Evolutionary conservation across 495 filamentous ascomycete species (phyloP), one percentile per base, ranked within the genome.

Genomic region (Penicillium silybi): DNA sequence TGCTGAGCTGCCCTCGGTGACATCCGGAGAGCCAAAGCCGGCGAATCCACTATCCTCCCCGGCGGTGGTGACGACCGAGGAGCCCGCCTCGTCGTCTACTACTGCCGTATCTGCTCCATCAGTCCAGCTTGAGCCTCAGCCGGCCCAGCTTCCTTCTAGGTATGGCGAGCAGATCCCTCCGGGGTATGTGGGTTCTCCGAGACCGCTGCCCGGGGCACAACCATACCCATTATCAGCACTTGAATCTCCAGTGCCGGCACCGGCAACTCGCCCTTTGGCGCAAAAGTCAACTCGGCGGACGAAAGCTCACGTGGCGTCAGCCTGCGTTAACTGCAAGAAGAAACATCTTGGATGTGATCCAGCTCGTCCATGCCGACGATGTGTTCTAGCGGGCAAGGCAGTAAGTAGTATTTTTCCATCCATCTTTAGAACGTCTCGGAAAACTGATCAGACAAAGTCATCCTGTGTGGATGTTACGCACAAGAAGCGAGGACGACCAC

Each of bases 271-370:
- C 23, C 57, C 69, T 40, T 56, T 75, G 38, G 68, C 74, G 38
- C 74, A 77, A 42, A 89, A 86, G 56, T 74, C 85, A 6, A 88
- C 90, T 15, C 81, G 91, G 56, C 88, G 92, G 59, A 86, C 90
- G 7, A 98, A 97, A 64, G 90, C 90, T 11, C 93, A 98, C 74
- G 93, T 98, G 42, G 90, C 92, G 32, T 96, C 92, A 29, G 93
- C 93, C 16, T 98, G 93, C 66, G 87, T 97, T 49, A 95, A 96
- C 62, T 98, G 93, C 75, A 97, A 97, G 67, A 90, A 86, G 70
- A 95, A 95, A 52, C 93, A 98, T 80, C 74, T 98, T 53, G 85
- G 84, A 29, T 89, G 86, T 64, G 86, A 89, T 62, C 77, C 83
- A 44, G 82, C 79, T 45, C 71, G 83, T 29, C 83, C 83, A 32